Base-by-base conservation (phyloP, 1,284 basidiomycete genomes). In the Moesziomyces sp. region DNA sequence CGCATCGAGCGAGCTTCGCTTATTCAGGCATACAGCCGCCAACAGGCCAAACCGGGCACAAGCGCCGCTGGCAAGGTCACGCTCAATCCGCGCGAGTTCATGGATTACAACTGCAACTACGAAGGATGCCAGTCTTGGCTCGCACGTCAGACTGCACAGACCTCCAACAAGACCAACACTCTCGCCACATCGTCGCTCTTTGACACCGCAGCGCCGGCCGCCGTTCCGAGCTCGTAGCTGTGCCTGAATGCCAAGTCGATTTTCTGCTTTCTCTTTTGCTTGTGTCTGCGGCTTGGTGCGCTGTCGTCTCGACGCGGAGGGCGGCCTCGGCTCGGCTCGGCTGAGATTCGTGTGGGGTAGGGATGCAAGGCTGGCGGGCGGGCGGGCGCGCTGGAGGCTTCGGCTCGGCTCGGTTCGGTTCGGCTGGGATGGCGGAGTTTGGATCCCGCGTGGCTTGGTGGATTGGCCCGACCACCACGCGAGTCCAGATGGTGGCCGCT, bases 31-130 rank as follows among this genome's bases (percentile, higher is more conserved):
- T 58, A 58, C 30, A 58, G 56, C 43, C 56, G 56, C 23, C 30
- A 51, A 16, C 56, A 58, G 14, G 56, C 56, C 42, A 58, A 52
- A 42, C 47, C 42, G 23, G 56, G 56, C 21, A 51, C 47, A 9
- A 58, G 56, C 28, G 46, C 42, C 11, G 45, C 35, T 5, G 43
- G 49, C 21, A 51, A 51, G 35, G 56, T 51, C 18, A 38, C 44
- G 43, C 30, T 58, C 16, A 58, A 58, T n/a, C 56, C 56, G 9
- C 47, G 49, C 18, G 48, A 58, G 43, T 58, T 58, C 24, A 58
- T 58, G 56, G 48, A 58, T 14, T 58, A 51, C 56, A 58, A 58
- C 24, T 58, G 56, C 35, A 46, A 46, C 14, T 58, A 58, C 48
- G 43, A 58, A 26, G 56, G 56, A n/a, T 18, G 19, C 26, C 35